A percentile compares a stretch with the other conserved stretches of the same genome.
Conservation (phyloP, 2,329 filamentous ascomycete genomes). For the Neurospora crassa region DNA sequence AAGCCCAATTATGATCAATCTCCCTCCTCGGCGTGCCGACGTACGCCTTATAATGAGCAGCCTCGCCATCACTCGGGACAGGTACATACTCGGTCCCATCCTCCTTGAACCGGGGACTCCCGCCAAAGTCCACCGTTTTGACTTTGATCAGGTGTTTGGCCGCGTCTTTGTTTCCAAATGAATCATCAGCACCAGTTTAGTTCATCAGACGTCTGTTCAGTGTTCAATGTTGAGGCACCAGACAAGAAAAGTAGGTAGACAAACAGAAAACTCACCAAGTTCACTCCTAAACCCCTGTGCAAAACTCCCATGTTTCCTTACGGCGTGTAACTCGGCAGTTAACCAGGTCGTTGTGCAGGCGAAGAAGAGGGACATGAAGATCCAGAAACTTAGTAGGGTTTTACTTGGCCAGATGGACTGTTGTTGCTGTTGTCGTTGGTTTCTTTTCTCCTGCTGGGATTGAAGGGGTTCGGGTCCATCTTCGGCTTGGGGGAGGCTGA, state of each 20-base stretch:
- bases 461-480: not conserved
- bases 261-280: not conserved
- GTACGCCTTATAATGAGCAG: not conserved
- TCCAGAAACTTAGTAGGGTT: not conserved
- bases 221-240: no score
- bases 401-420: not conserved
- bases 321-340: not conserved
- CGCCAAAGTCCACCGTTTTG: not conserved
- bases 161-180: not conserved
- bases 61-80: not conserved
- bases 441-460: not conserved
- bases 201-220: no score
- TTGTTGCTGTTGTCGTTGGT: no score
- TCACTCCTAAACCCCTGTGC: not conserved
- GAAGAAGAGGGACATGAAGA: conserved; percentile 1
- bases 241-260: no score
- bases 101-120: not conserved
- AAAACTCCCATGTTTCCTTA: not conserved
- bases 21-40: not conserved
- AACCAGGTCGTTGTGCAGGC: conserved; percentile 1
- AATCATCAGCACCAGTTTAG: no score
- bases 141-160: not conserved
- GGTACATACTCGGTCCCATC: not conserved
- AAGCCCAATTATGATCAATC: conserved; percentile 3
- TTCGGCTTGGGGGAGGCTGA: conserved; percentile 1